A percentile compares a stretch with the other conserved stretches of the same genome.
Conservation (phyloP, 441 rosid species). For the Pelargonium cotyledonis region DNA sequence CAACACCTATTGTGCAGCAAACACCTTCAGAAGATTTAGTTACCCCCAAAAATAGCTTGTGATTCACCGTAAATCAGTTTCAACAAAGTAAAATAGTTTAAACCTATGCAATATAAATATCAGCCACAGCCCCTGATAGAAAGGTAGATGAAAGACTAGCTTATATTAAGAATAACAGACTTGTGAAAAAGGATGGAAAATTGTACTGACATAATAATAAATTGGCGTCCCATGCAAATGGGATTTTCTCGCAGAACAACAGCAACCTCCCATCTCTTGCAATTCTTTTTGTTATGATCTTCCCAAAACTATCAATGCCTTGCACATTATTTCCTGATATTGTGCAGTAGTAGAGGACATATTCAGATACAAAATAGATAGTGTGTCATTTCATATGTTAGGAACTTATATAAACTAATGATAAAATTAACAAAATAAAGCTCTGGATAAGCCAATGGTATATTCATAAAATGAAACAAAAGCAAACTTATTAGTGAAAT, state of each 20-base stretch:
- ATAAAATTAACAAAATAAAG: background rate
- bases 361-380: conserved; percentile 1
- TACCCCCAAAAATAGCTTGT: too few species aligned
- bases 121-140: background rate
- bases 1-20: too few species aligned
- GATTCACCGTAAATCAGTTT: too few species aligned
- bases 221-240: conserved; percentile 71
- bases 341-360: conserved; percentile 5
- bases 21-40: background rate
- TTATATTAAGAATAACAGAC: background rate
- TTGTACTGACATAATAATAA: conserved; percentile 60
- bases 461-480: background rate
- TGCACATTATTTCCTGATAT: conserved; percentile 31
- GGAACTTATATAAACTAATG: background rate
- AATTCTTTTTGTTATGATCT: conserved; percentile 24
- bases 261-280: conserved; percentile 76
- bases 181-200: background rate
- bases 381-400: background rate
- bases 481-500: too few species aligned
- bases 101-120: conserved; percentile 4
- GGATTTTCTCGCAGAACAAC: conserved; percentile 65
- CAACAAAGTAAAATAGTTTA: background rate
- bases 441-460: background rate
- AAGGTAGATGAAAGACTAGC: conserved; percentile 8
- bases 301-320: conserved; percentile 17